These are phyloP conservation scores for Apophysomyces variabilis DNA, from an alignment of 371 early-diverging fungal species.

Conservation along the genomic window DNA sequence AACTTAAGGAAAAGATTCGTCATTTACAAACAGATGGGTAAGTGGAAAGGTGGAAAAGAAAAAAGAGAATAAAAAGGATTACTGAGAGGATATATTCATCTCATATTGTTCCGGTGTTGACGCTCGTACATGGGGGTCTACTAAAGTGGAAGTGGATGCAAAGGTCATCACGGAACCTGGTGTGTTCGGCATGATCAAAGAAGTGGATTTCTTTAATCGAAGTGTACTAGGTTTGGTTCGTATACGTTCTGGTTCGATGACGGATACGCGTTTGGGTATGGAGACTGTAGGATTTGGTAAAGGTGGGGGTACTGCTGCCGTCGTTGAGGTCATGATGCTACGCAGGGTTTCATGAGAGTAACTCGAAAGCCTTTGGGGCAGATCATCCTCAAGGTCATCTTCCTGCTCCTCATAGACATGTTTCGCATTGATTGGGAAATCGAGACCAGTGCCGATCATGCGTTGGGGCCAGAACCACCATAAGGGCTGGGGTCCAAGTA, in stretches of 20 bases:
- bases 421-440: conserved; percentile 63
- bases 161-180: conserved; percentile 47
- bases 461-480: conserved; percentile 78
- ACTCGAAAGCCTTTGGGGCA: neutral
- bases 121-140: conserved; percentile 26
- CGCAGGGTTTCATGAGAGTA: neutral
- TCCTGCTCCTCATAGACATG: conserved; percentile 30
- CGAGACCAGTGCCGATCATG: conserved; percentile 73
- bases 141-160: conserved; percentile 42
- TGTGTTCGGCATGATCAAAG: conserved; percentile 23
- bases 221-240: conserved; percentile 10
- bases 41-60: neutral
- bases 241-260: neutral
- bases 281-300: neutral
- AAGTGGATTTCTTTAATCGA: neutral
- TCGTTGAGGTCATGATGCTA: conserved; percentile 1
- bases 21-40: neutral
- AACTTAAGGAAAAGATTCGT: neutral
- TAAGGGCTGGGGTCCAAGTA: conserved; percentile 72
- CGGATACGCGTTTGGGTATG: neutral
- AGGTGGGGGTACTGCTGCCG: neutral
- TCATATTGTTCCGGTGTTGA: conserved; percentile 5
- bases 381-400: conserved; percentile 21
- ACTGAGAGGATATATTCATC: conserved; percentile 1
- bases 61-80: neutral